Conservation (phyloP, 768 basidiomycete genomes). For the Phanerochaete sordida region DNA sequence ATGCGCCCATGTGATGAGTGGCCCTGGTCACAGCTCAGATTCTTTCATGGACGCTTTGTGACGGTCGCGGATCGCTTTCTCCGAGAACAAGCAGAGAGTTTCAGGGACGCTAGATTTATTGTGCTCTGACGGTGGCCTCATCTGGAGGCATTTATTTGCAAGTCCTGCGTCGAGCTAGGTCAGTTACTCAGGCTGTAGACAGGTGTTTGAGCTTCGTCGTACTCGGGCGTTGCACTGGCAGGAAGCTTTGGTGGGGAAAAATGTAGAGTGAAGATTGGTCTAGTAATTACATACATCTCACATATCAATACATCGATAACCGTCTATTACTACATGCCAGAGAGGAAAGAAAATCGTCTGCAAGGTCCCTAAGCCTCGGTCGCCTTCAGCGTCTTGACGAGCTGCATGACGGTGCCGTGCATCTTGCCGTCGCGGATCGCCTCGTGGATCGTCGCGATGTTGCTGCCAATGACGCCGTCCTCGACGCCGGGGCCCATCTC, state of each 20-base stretch:
- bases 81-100: too few species aligned
- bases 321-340: background rate
- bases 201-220: too few species aligned
- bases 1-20: too few species aligned
- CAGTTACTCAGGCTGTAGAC: too few species aligned
- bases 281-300: background rate
- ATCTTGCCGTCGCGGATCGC: conserved; percentile 18
- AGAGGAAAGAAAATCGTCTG: background rate
- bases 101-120: too few species aligned
- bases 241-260: background rate
- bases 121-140: too few species aligned
- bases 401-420: conserved; percentile 10
- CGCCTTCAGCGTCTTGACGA: conserved; percentile 1
- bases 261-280: background rate
- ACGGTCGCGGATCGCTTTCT: too few species aligned
- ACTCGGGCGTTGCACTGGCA: too few species aligned
- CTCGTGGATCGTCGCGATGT: conserved; percentile 74
- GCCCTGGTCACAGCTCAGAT: too few species aligned
- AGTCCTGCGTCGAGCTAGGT: too few species aligned
- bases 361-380: background rate
- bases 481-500: conserved; percentile 63
- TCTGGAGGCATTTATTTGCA: too few species aligned
- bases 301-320: background rate
- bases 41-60: too few species aligned
- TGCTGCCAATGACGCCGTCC: conserved; percentile 66